Conservation (phyloP, 2,329 filamentous ascomycete genomes). For the Gaeumannomyces sp. region DNA sequence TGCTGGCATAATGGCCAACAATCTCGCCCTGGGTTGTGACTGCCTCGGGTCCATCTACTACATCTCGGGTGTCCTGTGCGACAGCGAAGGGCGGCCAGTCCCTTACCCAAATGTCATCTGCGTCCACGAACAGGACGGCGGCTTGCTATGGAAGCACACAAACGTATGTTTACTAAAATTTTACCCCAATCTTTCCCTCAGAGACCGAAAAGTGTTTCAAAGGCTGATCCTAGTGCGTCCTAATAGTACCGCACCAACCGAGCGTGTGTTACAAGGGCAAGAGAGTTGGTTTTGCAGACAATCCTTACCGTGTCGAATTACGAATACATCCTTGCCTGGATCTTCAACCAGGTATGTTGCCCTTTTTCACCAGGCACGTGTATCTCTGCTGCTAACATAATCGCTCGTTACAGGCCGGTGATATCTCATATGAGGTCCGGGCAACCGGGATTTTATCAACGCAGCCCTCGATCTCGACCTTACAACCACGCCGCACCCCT, state of each 20-base stretch:
- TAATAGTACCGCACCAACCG: slow-evolving; percentile 47
- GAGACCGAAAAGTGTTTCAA: no score
- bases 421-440: slow-evolving; percentile 54
- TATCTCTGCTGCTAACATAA: no score
- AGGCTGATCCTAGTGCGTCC: no score
- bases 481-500: slow-evolving; percentile 42
- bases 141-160: slow-evolving; percentile 66
- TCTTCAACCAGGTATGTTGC: slow-evolving; percentile 43
- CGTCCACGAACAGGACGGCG: slow-evolving; percentile 65
- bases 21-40: slow-evolving; percentile 65
- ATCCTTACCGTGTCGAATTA: slow-evolving; percentile 67
- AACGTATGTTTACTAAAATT: slow-evolving; percentile 30
- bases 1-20: slow-evolving; percentile 61
- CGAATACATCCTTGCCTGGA: slow-evolving; percentile 52
- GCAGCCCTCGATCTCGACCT: slow-evolving; percentile 48
- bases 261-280: slow-evolving; percentile 52
- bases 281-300: slow-evolving; percentile 61
- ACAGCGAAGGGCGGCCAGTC: slow-evolving; percentile 43
- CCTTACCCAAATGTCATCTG: slow-evolving; percentile 52
- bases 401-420: slow-evolving; percentile 35
- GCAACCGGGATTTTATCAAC: slow-evolving; percentile 61
- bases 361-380: no score
- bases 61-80: slow-evolving; percentile 51
- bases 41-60: slow-evolving; percentile 63
- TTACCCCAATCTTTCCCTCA: no score